A percentile compares a stretch with the other conserved stretches of the same genome.
phyloP scores from a whole-genome alignment of 2,329 filamentous ascomycete species.

The Diaporthe eres region DNA sequence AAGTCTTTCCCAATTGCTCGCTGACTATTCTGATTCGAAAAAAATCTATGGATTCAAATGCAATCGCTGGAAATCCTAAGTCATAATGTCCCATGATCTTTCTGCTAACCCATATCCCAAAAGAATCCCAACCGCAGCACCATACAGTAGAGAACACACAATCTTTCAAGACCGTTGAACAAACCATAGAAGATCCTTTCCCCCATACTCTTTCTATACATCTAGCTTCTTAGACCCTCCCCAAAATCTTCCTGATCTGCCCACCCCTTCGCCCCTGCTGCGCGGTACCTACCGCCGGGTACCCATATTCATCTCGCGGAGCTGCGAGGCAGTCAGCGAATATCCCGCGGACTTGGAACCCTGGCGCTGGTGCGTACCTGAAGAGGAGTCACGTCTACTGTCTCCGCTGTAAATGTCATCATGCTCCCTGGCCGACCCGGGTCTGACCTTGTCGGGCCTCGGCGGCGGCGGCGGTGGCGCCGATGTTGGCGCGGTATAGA shows the following conservation, averaged over 20 bases:
- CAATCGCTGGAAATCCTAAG: not conserved
- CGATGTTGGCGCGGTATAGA: constrained; percentile 44
- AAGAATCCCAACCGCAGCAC: not conserved
- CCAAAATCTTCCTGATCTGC: constrained; percentile 43
- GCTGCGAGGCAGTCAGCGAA: constrained; percentile 32
- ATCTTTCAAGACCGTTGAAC: not conserved
- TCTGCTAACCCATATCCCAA: not conserved
- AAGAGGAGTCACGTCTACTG: constrained; percentile 13
- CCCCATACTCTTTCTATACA: not conserved
- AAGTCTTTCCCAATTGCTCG: not conserved
- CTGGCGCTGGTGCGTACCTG: constrained; percentile 29
- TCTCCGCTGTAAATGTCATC: constrained; percentile 31
- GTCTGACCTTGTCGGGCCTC: constrained; percentile 52
- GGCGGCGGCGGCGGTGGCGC: constrained; percentile 48
- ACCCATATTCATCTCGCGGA: constrained; percentile 36
- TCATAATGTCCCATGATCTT: not conserved
- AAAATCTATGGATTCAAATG: constrained; percentile 9
- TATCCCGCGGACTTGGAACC: constrained; percentile 19
- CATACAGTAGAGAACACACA: not conserved
- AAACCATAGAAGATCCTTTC: too few relatives aligned
- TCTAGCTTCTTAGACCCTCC: constrained; percentile 16
- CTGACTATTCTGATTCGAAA: not conserved
- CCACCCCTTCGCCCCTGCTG: constrained; percentile 31
- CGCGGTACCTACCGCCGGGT: constrained; percentile 20
- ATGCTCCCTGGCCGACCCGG: constrained; percentile 39